These are phyloP conservation scores for Boletus patriciae DNA, from an alignment of 768 basidiomycete species.

Conservation along the genomic window DNA sequence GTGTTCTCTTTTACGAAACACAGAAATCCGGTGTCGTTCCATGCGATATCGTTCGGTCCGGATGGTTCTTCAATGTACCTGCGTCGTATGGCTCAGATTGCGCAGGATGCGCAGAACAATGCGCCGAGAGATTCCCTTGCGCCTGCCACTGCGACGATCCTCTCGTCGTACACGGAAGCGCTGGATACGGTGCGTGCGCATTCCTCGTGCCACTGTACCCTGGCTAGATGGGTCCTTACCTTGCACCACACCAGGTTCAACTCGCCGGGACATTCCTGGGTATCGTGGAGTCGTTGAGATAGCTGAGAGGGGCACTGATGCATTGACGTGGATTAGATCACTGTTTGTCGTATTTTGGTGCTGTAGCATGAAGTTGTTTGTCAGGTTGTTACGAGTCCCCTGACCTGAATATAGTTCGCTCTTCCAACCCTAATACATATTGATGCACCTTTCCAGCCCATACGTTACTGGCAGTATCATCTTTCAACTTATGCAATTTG, in stretches of 20 bases:
- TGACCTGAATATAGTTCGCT: too few relatives aligned
- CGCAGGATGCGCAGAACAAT: slow-evolving; percentile 45
- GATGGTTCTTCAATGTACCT: slow-evolving; percentile 29
- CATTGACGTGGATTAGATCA: slow-evolving; percentile 14
- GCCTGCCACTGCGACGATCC: slow-evolving; percentile 33
- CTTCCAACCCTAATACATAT: too few relatives aligned
- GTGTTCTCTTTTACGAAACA: background rate
- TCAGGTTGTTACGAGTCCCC: too few relatives aligned
- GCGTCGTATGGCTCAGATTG: slow-evolving; percentile 53
- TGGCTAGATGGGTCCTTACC: too few relatives aligned
- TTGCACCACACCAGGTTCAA: slow-evolving; percentile 41
- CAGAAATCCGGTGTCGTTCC: slow-evolving; percentile 58
- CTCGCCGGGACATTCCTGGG: slow-evolving; percentile 59
- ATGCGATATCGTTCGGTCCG: slow-evolving; percentile 55
- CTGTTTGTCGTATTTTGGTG: too few relatives aligned
- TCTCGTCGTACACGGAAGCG: slow-evolving; percentile 51
- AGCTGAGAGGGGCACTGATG: slow-evolving; percentile 52
- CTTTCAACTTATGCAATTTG: too few relatives aligned
- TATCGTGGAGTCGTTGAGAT: slow-evolving; percentile 56
- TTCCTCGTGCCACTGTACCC: background rate
- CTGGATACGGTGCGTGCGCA: slow-evolving; percentile 45
- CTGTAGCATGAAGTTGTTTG: too few relatives aligned
- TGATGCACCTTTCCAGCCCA: too few relatives aligned
- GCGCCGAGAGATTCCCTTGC: slow-evolving; percentile 42
- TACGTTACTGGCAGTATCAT: too few relatives aligned